Conservation (phyloP, 169 alveolate species). For the Plasmodium fragile region DNA sequence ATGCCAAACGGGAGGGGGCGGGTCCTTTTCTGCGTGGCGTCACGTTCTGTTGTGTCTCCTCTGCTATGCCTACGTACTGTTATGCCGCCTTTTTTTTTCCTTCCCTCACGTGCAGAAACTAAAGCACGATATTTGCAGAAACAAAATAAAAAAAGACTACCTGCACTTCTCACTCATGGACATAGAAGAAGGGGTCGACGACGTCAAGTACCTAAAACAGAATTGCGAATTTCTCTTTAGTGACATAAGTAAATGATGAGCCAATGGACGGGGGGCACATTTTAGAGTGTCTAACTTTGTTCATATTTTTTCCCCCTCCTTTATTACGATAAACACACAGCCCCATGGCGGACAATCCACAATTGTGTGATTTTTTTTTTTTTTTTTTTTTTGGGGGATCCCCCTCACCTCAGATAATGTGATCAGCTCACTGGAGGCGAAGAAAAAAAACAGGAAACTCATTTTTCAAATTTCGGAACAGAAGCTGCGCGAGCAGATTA, state of each 20-base stretch:
- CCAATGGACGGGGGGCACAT: not conserved
- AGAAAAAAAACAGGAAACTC: slow-evolving; percentile 35
- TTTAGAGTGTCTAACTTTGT: not conserved
- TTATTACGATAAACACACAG: not conserved
- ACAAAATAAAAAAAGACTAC: slow-evolving; percentile 58
- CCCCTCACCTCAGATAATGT: slow-evolving; percentile 27
- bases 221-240: slow-evolving; percentile 49
- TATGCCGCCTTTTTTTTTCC: not conserved
- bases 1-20: not conserved
- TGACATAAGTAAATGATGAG: slow-evolving; percentile 35
- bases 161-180: slow-evolving; percentile 39
- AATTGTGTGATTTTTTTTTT: not conserved
- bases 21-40: not conserved
- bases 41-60: not conserved
- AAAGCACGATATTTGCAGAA: slow-evolving; percentile 39
- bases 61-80: not conserved
- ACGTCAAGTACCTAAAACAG: slow-evolving; percentile 52
- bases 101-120: slow-evolving; percentile 1
- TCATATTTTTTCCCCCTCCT: not conserved
- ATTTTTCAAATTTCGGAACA: slow-evolving; percentile 36
- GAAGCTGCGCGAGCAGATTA: slow-evolving; percentile 36
- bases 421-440: slow-evolving; percentile 51
- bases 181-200: slow-evolving; percentile 52
- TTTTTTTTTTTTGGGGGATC: not conserved
- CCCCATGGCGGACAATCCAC: not conserved